A percentile compares a stretch with the other conserved stretches of the same genome.
phyloP scores from a whole-genome alignment of 163 green algal genomes.

The Scenedesmus sp. region DNA sequence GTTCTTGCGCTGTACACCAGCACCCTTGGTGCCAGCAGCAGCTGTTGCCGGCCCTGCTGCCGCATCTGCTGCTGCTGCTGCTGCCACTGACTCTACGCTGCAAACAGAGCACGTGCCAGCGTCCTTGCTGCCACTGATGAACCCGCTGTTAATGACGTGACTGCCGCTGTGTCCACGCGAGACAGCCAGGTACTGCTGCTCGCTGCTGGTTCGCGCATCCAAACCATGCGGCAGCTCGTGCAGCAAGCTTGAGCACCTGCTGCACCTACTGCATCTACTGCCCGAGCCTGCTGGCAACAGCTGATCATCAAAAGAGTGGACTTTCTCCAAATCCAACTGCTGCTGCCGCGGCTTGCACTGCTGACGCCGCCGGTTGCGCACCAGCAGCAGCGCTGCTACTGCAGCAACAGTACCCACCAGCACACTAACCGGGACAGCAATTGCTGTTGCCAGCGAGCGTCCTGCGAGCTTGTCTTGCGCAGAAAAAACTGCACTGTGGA shows the following conservation, averaged over 20 bases:
- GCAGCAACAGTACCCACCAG: background rate
- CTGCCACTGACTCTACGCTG: background rate
- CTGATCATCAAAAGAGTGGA: background rate
- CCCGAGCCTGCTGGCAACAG: background rate
- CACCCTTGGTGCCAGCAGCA: background rate
- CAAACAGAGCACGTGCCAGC: background rate
- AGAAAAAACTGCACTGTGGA: background rate
- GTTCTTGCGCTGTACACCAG: background rate
- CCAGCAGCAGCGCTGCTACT: background rate
- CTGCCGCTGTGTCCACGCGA: background rate
- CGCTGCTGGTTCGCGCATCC: background rate
- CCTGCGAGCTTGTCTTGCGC: background rate
- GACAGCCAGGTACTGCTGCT: background rate
- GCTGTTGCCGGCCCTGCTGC: constrained; percentile 8
- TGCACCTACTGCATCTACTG: constrained; percentile 7
- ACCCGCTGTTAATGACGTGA: background rate
- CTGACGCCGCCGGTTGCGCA: background rate
- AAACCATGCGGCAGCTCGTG: background rate
- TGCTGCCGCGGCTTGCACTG: background rate
- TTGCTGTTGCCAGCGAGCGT: background rate
- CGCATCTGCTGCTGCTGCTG: background rate
- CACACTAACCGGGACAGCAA: background rate
- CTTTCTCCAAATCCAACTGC: background rate
- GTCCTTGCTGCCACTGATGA: background rate
- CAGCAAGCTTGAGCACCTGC: background rate